phyloP scores from a whole-genome alignment of 768 basidiomycete genomes.

The Mycena latifolia region DNA sequence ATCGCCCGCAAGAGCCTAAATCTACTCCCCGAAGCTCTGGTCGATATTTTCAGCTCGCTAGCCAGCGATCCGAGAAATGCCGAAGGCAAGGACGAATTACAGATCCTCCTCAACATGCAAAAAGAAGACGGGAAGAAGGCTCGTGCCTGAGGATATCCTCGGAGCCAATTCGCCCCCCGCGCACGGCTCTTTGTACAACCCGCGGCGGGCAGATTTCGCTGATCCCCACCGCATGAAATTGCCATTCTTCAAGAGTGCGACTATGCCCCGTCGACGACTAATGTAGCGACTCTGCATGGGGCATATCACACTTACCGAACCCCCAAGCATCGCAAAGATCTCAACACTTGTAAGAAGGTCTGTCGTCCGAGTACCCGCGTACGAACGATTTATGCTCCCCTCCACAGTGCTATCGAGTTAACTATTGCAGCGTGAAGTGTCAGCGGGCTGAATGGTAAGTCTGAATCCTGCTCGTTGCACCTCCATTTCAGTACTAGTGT shows the following conservation, averaged over 20 bases:
- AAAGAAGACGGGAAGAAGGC: background rate
- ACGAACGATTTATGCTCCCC: background rate
- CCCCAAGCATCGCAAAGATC: background rate
- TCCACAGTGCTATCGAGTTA: background rate
- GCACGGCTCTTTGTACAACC: background rate
- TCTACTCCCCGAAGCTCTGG: slow-evolving; percentile 6
- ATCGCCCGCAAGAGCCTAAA: slow-evolving; percentile 10
- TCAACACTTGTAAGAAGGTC: background rate
- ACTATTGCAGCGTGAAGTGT: background rate
- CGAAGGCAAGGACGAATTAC: background rate
- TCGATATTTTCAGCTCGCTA: slow-evolving; percentile 1
- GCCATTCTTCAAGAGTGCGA: too few species aligned
- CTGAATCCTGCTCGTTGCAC: background rate
- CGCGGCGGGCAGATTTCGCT: background rate
- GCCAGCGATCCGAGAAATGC: slow-evolving; percentile 1
- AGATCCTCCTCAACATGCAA: background rate
- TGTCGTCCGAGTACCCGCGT: too few species aligned
- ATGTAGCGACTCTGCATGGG: background rate
- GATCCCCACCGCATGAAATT: too few species aligned
- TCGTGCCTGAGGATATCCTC: background rate
- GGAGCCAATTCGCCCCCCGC: background rate
- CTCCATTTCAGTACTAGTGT: too few species aligned
- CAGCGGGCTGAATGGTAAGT: background rate
- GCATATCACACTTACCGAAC: background rate
- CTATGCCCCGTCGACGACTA: too few species aligned